A percentile compares a stretch with the other conserved stretches of the same genome.
Evolutionary conservation across 805 yeast species (phyloP).

Genomic region (Candida nonsorbophila): DNA sequence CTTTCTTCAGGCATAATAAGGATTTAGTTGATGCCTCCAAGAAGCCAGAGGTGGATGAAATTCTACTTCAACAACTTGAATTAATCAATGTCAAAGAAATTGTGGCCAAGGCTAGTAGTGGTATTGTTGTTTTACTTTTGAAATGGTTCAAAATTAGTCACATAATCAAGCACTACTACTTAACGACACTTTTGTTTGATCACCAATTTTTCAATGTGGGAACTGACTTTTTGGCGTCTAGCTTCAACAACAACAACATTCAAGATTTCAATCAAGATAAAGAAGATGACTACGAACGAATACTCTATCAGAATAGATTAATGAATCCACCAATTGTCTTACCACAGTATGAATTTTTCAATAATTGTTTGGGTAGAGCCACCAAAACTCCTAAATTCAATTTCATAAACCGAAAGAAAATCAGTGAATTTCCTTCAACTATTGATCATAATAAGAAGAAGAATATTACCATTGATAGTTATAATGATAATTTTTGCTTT

Average conservation of each 20-base stretch:
- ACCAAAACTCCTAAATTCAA: slow-evolving; percentile 8
- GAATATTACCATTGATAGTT: slow-evolving; percentile 20
- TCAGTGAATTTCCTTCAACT: slow-evolving; percentile 20
- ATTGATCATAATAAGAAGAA: slow-evolving; percentile 21
- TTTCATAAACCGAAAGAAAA: slow-evolving; percentile 25
- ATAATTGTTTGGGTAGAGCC: slow-evolving; percentile 21
- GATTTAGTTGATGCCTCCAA: slow-evolving; percentile 4
- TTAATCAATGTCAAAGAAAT: slow-evolving; percentile 57
- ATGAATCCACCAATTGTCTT: slow-evolving; percentile 32
- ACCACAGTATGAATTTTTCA: slow-evolving; percentile 32
- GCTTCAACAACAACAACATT: slow-evolving; percentile 30
- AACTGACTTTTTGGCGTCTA: slow-evolving; percentile 26
- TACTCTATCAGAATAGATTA: slow-evolving; percentile 32
- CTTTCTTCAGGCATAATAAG: slow-evolving; percentile 13
- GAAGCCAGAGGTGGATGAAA: slow-evolving; percentile 13
- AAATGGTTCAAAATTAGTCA: slow-evolving; percentile 81
- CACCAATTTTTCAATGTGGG: slow-evolving; percentile 44
- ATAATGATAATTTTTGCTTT: slow-evolving; percentile 41
- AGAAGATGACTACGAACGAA: slow-evolving; percentile 22
- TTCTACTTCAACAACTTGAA: slow-evolving; percentile 44
- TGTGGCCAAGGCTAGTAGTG: slow-evolving; percentile 53
- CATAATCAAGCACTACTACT: slow-evolving; percentile 70
- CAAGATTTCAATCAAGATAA: slow-evolving; percentile 14
- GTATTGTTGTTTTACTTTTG: slow-evolving; percentile 47
- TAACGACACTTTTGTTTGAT: slow-evolving; percentile 70